phyloP scores from a whole-genome alignment of 2,329 filamentous ascomycete genomes.

The Bipolaris zeicola region DNA sequence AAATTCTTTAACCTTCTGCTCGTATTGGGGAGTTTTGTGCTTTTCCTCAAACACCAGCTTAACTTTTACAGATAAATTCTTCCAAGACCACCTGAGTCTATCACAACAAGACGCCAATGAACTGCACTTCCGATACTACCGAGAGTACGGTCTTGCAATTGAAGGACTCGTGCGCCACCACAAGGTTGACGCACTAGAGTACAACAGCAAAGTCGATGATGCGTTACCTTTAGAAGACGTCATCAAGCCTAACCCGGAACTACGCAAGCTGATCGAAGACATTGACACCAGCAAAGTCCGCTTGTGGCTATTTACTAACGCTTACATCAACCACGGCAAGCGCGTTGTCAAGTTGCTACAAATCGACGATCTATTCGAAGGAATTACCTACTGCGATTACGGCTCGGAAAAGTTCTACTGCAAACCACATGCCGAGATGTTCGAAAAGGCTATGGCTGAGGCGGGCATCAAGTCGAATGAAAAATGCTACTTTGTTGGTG shows the following conservation, averaged over 20 bases:
- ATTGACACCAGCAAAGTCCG: conserved; percentile 84
- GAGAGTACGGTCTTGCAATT: conserved; percentile 94
- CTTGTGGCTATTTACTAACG: conserved; percentile 95
- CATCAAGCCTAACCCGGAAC: conserved; percentile 75
- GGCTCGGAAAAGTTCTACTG: conserved; percentile 73
- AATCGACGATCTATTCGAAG: conserved; percentile 89
- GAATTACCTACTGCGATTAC: conserved; percentile 95
- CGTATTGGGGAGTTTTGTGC: not conserved
- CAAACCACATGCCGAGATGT: conserved; percentile 86
- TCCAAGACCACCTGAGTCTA: conserved; percentile 73
- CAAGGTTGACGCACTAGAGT: conserved; percentile 91
- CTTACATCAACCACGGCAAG: conserved; percentile 85
- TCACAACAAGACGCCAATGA: conserved; percentile 77
- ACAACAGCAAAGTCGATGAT: conserved; percentile 94
- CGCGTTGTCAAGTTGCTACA: conserved; percentile 80
- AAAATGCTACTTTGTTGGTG: conserved; percentile 92
- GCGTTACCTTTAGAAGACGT: conserved; percentile 85
- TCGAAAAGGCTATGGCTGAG: conserved; percentile 83
- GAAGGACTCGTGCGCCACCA: conserved; percentile 93
- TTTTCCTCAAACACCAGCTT: not conserved
- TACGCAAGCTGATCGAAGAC: conserved; percentile 77
- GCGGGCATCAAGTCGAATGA: conserved; percentile 70
- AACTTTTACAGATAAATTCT: conserved; percentile 59
- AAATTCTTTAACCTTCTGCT: not conserved
- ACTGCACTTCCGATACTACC: conserved; percentile 91